Conservation (phyloP, 345 rosid species). For the Barbarea vulgaris region DNA sequence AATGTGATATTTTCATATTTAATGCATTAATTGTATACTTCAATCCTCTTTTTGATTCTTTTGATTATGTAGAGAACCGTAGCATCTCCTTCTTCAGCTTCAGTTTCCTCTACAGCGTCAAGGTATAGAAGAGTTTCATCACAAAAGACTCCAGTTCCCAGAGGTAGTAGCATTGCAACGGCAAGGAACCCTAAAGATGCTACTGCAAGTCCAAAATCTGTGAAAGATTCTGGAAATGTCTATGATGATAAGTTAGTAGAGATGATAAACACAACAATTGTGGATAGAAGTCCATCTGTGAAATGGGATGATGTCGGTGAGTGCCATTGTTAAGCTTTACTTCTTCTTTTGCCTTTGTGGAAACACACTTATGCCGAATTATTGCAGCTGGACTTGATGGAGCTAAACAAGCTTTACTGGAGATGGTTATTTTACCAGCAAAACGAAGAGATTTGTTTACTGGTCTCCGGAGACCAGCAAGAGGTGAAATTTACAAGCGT, state of each 20-base stretch:
- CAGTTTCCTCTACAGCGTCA: constrained; percentile 54
- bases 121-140: constrained; percentile 43
- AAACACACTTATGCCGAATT: constrained; percentile 16
- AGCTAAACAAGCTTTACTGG: constrained; percentile 93
- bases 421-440: constrained; percentile 95
- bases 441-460: constrained; percentile 94
- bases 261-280: constrained; percentile 84
- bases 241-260: constrained; percentile 81
- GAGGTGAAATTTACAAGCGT: constrained; percentile 55
- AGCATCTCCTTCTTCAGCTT: constrained; percentile 49
- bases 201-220: constrained; percentile 53
- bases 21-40: background rate
- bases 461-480: constrained; percentile 93
- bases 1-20: constrained; percentile 1
- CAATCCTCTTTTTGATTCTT: background rate
- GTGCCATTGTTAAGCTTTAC: constrained; percentile 27
- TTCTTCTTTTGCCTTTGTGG: background rate
- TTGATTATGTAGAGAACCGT: constrained; percentile 57
- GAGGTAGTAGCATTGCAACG: constrained; percentile 44
- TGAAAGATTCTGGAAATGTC: constrained; percentile 58
- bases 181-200: constrained; percentile 47
- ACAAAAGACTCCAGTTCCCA: constrained; percentile 45
- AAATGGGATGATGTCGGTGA: constrained; percentile 99
- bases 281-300: constrained; percentile 94
- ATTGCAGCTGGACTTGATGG: constrained; percentile 90